A percentile compares a stretch with the other conserved stretches of the same genome.
Conservation (phyloP, 2,329 filamentous ascomycete genomes). For the Talaromyces funiculosus region DNA sequence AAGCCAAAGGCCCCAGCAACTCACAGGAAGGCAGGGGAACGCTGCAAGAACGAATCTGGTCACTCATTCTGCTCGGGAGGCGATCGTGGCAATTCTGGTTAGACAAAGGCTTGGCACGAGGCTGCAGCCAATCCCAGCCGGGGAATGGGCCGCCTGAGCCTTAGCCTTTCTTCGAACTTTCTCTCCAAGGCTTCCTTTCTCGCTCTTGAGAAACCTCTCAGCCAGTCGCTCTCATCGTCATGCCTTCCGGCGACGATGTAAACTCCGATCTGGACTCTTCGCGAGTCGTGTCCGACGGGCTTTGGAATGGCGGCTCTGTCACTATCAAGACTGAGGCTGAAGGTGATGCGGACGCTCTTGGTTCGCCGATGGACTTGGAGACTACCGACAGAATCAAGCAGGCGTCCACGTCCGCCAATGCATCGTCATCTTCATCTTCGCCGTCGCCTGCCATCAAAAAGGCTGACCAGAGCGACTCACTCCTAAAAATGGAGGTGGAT, state of each 20-base stretch:
- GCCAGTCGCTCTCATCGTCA: constrained; percentile 33
- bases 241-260: constrained; percentile 38
- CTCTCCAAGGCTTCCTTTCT: constrained; percentile 4
- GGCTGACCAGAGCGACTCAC: constrained; percentile 20
- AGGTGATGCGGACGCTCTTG: constrained; percentile 9
- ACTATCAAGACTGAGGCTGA: constrained; percentile 12
- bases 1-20: not conserved
- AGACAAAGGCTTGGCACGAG: constrained; percentile 12
- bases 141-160: constrained; percentile 12
- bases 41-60: not conserved
- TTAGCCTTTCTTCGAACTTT: constrained; percentile 10
- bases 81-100: constrained; percentile 13
- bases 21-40: not conserved
- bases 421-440: constrained; percentile 4
- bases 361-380: constrained; percentile 1
- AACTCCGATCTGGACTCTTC: constrained; percentile 32
- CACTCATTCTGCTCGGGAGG: not conserved
- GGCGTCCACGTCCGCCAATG: constrained; percentile 9
- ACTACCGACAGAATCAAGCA: constrained; percentile 13
- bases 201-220: constrained; percentile 1
- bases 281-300: constrained; percentile 7
- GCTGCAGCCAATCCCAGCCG: constrained; percentile 11
- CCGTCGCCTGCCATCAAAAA: constrained; percentile 17
- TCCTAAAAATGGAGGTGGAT: constrained; percentile 28
- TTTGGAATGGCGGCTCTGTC: constrained; percentile 3